Base-by-base conservation (phyloP, 306 rosid genomes). In the Canavalia gladiata region DNA sequence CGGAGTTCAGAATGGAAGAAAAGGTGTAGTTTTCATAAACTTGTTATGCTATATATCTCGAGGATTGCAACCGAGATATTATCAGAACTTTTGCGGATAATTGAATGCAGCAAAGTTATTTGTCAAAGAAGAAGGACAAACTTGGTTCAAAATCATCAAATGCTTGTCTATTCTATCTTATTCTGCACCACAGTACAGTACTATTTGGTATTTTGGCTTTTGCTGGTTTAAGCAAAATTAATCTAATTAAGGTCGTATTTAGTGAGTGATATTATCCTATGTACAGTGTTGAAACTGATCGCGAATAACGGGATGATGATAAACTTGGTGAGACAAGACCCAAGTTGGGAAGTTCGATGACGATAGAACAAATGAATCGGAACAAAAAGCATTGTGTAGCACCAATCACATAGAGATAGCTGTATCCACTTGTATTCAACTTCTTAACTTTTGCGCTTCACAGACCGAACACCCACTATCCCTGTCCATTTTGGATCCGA, bases 311-410 rank as follows among this genome's bases (percentile, higher is more conserved):
- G 68, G 35, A 45, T 63, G 45, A 45, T 43, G 76, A 37, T 54
- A 46, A 83, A 81, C 65, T 70, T 86, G 92, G 86, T 79, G 87
- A 64, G 37, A 77, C 62, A 72, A 65, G 80, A 89, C 74, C 89
- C 89, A 81, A 79, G 87, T 83, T 84, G 80, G 52, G 88, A 89
- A 86, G 69, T 80, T 80, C 78, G 89, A 90, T 78, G 89, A 71
- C 63, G 91, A 92, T 72, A 86, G 92, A 89, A 89, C 97, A 95
- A 93, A 89, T 89, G 98, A 92, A 89, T 87, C 89, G 76, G 93
- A 93, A 95, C 98, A 95, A 95, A 90, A 91, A 95, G 91, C 67
- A 79, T 74, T 83, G 89, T 46, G 66, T 86, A 81, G 83, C 82
- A 85, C 60, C 84, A 79, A 85, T 88, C 90, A 90, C 84, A 88